Evolutionary conservation across 768 basidiomycete species (phyloP).

Genomic region (Mycena indigotica): DNA sequence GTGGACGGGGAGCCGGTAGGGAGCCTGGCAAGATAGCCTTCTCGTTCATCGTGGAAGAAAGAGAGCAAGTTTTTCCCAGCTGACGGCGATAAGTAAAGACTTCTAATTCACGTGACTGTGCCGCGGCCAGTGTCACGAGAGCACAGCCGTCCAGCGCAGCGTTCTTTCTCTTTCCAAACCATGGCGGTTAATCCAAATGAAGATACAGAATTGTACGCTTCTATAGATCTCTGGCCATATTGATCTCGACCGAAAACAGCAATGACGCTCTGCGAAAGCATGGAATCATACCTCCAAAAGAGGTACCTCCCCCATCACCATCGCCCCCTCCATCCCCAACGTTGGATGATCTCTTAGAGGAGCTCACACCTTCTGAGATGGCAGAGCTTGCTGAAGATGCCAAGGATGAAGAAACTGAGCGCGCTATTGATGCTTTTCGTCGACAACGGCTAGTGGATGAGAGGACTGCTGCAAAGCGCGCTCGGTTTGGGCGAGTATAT

Average conservation of each 20-base stretch:
- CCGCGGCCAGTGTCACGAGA: background rate
- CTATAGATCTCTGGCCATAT: conserved; percentile 1
- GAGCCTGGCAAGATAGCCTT: background rate
- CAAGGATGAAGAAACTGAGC: conserved; percentile 73
- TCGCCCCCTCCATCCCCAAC: conserved; percentile 79
- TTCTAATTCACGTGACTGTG: background rate
- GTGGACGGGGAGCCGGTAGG: background rate
- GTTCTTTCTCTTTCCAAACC: background rate
- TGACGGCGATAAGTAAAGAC: background rate
- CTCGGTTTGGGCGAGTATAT: conserved; percentile 81
- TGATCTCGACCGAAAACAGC: conserved; percentile 48
- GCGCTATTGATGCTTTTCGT: conserved; percentile 67
- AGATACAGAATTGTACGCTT: conserved; percentile 92
- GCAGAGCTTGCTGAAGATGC: conserved; percentile 72
- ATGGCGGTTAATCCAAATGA: conserved; percentile 84
- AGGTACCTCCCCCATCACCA: conserved; percentile 70
- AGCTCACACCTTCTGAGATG: conserved; percentile 64
- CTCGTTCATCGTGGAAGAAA: background rate
- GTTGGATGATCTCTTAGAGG: conserved; percentile 66
- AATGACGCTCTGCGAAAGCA: conserved; percentile 93
- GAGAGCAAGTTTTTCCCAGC: background rate
- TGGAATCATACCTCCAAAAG: conserved; percentile 83
- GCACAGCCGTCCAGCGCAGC: background rate
- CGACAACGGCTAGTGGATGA: conserved; percentile 68
- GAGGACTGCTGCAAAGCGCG: conserved; percentile 54